Evolutionary conservation across 768 basidiomycete species (phyloP).

Genomic region (Rhodotorula graminis): DNA sequence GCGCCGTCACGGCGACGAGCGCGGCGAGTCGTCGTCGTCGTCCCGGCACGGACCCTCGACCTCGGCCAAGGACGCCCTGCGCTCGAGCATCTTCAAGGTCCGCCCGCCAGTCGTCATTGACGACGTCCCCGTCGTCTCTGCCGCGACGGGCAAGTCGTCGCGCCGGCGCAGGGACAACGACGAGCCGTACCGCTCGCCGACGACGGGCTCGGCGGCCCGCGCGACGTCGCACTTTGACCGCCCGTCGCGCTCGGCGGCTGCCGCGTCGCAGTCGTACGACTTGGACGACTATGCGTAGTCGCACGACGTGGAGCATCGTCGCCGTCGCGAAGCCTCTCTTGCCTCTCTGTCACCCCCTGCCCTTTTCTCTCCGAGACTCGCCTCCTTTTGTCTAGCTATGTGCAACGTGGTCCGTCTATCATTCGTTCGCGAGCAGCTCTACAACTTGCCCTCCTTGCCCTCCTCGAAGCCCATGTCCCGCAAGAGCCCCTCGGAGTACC

Average conservation of each 20-base stretch:
- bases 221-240: too few species aligned
- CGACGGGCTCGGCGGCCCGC: not conserved
- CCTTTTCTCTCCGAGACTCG: not conserved
- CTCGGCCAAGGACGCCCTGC: not conserved
- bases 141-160: not conserved
- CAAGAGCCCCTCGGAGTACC: conserved; percentile 66
- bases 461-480: conserved; percentile 21
- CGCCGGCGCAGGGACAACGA: not conserved
- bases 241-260: too few species aligned
- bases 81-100: not conserved
- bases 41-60: too few species aligned
- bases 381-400: not conserved
- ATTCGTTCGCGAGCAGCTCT: not conserved
- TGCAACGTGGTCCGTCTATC: too few species aligned
- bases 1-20: too few species aligned
- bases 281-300: conserved; percentile 11
- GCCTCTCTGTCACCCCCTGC: not conserved
- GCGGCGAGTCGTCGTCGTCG: not conserved
- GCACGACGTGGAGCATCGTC: not conserved
- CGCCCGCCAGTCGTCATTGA: too few species aligned
- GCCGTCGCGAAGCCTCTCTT: not conserved
- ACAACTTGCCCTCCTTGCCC: not conserved
- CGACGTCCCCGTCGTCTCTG: not conserved
- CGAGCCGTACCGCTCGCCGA: not conserved
- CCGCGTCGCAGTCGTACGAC: not conserved